Conservation (phyloP, 139 green algal species). For the Zygnema circumcarinatum region DNA sequence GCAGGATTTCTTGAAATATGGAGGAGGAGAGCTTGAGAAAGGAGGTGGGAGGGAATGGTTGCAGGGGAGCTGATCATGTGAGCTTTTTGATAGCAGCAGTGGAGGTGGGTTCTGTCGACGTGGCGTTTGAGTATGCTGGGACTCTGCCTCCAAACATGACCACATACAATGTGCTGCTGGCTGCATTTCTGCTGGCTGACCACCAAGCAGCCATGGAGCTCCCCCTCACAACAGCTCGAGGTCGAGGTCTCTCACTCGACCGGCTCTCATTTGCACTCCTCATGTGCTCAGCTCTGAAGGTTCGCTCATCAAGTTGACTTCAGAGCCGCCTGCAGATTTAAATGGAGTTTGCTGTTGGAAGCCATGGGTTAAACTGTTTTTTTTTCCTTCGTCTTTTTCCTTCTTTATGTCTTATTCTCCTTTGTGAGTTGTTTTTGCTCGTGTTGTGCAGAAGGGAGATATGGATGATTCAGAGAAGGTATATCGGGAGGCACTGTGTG, state of each 20-base stretch:
- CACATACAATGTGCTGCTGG: conserved; percentile 18
- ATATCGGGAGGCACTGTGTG: not conserved
- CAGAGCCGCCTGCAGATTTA: too few relatives aligned
- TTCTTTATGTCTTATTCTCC: too few relatives aligned
- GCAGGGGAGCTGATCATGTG: not conserved
- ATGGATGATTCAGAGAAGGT: not conserved
- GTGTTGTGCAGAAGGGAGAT: not conserved
- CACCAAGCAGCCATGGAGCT: conserved; percentile 11
- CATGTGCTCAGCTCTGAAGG: not conserved
- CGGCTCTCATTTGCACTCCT: conserved; percentile 22
- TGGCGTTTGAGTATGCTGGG: conserved; percentile 37
- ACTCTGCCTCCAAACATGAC: conserved; percentile 7
- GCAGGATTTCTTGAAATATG: too few relatives aligned
- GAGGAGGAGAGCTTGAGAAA: too few relatives aligned
- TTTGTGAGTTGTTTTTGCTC: too few relatives aligned
- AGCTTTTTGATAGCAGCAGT: conserved; percentile 17
- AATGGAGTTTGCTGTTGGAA: too few relatives aligned
- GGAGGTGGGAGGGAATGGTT: too few relatives aligned
- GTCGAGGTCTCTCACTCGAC: conserved; percentile 11
- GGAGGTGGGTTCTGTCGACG: not conserved
- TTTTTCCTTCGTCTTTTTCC: too few relatives aligned
- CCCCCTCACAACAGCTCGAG: conserved; percentile 11
- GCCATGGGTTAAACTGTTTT: too few relatives aligned
- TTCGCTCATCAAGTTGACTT: not conserved
- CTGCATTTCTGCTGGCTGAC: not conserved